Conservation (phyloP, 305 asterid genomes). For the Fraxinus sp. region DNA sequence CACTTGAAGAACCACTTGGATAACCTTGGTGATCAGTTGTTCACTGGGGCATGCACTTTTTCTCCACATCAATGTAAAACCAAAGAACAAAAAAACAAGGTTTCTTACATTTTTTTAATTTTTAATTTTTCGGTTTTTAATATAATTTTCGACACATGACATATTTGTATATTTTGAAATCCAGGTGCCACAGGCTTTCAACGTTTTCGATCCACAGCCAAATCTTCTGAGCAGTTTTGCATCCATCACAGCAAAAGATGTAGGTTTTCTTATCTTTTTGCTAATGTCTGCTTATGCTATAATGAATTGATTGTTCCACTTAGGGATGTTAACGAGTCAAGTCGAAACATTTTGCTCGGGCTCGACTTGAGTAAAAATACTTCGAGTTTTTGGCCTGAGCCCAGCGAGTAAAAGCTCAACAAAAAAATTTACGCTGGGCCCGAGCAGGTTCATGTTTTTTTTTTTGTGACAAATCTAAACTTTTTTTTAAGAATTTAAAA, state of each 20-base stretch:
- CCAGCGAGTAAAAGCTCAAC: too few species aligned
- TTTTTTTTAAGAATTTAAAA: too few species aligned
- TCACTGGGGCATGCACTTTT: conserved; percentile 67
- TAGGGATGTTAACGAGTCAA: too few species aligned
- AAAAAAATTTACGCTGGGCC: too few species aligned
- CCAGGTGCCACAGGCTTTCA: conserved; percentile 72
- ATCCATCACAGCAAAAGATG: conserved; percentile 65
- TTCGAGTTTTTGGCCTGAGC: too few species aligned
- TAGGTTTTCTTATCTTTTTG: conserved; percentile 33
- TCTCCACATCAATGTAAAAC: conserved; percentile 53
- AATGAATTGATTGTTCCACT: not conserved
- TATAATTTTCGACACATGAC: not conserved
- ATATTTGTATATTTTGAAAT: not conserved
- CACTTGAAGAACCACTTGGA: conserved; percentile 69
- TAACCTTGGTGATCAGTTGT: conserved; percentile 79
- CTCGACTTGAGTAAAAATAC: too few species aligned
- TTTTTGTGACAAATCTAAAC: too few species aligned
- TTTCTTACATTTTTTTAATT: conserved; percentile 5
- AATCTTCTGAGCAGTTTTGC: conserved; percentile 45
- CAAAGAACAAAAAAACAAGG: conserved; percentile 53
- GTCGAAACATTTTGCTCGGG: too few species aligned
- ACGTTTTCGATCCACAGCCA: conserved; percentile 65
- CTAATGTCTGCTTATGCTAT: not conserved
- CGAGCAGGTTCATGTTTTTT: too few species aligned
- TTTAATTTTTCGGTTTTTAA: not conserved